These are phyloP conservation scores for Microbotryum scabiosae DNA, from an alignment of 1,284 basidiomycete genomes.

Conservation along the genomic window DNA sequence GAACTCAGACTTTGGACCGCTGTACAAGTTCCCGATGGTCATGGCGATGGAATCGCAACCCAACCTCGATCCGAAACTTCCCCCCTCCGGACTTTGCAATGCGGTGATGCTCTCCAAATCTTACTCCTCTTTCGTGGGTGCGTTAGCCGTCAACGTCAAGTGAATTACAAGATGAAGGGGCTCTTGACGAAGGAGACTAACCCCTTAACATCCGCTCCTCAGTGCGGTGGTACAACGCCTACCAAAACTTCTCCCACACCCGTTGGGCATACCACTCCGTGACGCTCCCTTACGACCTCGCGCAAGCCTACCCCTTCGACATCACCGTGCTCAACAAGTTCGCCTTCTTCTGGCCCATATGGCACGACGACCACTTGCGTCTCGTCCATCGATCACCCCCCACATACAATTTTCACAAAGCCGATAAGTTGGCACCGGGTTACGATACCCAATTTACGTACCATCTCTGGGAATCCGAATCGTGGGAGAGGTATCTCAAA, in stretches of 20 bases:
- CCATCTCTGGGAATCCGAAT: constrained; percentile 27
- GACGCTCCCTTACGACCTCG: constrained; percentile 30
- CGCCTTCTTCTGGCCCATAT: constrained; percentile 48
- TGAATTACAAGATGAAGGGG: no score
- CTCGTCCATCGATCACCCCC: constrained; percentile 11
- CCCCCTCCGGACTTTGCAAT: constrained; percentile 44
- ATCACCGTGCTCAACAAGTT: constrained; percentile 43
- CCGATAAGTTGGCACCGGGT: constrained; percentile 2
- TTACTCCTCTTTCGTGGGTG: constrained; percentile 40
- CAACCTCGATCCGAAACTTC: constrained; percentile 28
- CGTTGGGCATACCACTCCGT: background rate
- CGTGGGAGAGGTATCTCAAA: constrained; percentile 13
- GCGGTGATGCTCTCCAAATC: constrained; percentile 45
- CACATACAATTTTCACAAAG: constrained; percentile 7
- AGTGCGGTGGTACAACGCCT: no score
- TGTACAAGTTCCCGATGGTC: constrained; percentile 39
- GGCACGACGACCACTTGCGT: constrained; percentile 34
- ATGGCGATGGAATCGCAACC: constrained; percentile 43
- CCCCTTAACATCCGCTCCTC: no score
- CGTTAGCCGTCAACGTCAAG: background rate
- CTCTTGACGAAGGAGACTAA: no score
- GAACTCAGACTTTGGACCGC: constrained; percentile 20
- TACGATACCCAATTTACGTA: constrained; percentile 19
- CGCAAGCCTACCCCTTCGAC: constrained; percentile 41
- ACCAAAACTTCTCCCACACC: no score